A percentile compares a stretch with the other conserved stretches of the same genome.
These are phyloP conservation scores for Sporisorium sorghi DNA, from an alignment of 1,284 basidiomycete genomes.

Conservation along the genomic window DNA sequence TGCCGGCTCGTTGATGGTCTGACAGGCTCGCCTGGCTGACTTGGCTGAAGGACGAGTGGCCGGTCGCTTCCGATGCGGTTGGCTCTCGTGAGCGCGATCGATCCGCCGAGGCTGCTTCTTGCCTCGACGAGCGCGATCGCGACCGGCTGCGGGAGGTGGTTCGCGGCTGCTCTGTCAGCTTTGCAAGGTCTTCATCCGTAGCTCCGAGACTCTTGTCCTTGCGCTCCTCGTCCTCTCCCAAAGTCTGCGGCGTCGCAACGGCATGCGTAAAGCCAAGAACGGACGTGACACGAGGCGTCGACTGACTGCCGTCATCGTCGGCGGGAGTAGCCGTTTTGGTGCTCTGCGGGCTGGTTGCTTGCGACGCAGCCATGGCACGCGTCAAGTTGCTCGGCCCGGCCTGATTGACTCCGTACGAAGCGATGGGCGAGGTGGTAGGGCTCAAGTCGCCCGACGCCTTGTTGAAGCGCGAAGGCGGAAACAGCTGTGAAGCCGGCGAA, in stretches of 20 bases:
- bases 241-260: slow-evolving; percentile 26
- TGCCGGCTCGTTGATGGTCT: slow-evolving; percentile 41
- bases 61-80: slow-evolving; percentile 29
- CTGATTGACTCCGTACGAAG: slow-evolving; percentile 31
- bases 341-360: slow-evolving; percentile 35
- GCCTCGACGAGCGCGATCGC: slow-evolving; percentile 8
- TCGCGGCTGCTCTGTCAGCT: background rate
- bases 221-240: slow-evolving; percentile 12
- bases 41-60: slow-evolving; percentile 41
- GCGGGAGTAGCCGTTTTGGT: slow-evolving; percentile 13
- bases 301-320: slow-evolving; percentile 46
- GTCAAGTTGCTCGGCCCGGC: slow-evolving; percentile 51
- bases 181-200: background rate
- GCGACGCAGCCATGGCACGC: slow-evolving; percentile 38
- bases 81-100: slow-evolving; percentile 28
- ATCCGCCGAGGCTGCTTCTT: slow-evolving; percentile 16
- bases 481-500: slow-evolving; percentile 22
- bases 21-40: slow-evolving; percentile 16
- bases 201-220: slow-evolving; percentile 24
- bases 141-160: slow-evolving; percentile 23
- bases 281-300: slow-evolving; percentile 33
- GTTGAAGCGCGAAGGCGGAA: slow-evolving; percentile 26
- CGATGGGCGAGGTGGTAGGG: slow-evolving; percentile 41
- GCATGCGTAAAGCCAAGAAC: slow-evolving; percentile 34
- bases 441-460: slow-evolving; percentile 14